Conservation (phyloP, 768 basidiomycete genomes). For the Phaeotremella skinneri region DNA sequence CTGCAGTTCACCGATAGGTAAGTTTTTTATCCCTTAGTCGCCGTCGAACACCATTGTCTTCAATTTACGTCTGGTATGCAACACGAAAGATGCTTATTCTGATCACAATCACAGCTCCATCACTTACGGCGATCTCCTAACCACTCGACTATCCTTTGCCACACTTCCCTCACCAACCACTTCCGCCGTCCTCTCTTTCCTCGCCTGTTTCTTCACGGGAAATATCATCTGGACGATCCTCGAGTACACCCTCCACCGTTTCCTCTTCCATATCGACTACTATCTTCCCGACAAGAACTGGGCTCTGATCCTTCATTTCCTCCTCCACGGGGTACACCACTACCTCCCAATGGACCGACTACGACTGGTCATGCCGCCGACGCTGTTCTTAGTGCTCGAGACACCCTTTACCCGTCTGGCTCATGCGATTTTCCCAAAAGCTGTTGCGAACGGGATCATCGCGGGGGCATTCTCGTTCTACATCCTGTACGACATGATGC, state of each 20-base stretch:
- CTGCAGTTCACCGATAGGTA: constrained; percentile 60
- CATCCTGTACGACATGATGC: constrained; percentile 55
- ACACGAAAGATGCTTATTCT: constrained; percentile 53
- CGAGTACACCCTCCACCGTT: constrained; percentile 90
- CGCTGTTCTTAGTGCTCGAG: constrained; percentile 71
- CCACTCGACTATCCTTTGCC: constrained; percentile 51
- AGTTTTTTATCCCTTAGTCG: constrained; percentile 14
- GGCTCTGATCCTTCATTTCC: constrained; percentile 83
- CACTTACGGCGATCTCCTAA: constrained; percentile 31
- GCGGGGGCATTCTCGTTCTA: constrained; percentile 65
- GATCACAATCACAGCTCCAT: constrained; percentile 26
- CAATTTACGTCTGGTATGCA: too few species aligned
- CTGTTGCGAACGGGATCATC: constrained; percentile 88
- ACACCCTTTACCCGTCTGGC: constrained; percentile 84
- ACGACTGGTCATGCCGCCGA: constrained; percentile 95
- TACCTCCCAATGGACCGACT: constrained; percentile 95
- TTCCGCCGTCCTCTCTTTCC: constrained; percentile 59
- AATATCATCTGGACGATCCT: constrained; percentile 90
- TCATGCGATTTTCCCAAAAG: constrained; percentile 72
- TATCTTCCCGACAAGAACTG: constrained; percentile 75
- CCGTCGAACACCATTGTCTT: neutral
- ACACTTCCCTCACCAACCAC: constrained; percentile 55
- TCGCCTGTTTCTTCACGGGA: constrained; percentile 73
- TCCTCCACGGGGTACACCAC: constrained; percentile 93
- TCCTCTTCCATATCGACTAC: constrained; percentile 93